A percentile compares a stretch with the other conserved stretches of the same genome.
These are phyloP conservation scores for Alternaria triticimaculans DNA, from an alignment of 2,329 filamentous ascomycete species.

Conservation along the genomic window DNA sequence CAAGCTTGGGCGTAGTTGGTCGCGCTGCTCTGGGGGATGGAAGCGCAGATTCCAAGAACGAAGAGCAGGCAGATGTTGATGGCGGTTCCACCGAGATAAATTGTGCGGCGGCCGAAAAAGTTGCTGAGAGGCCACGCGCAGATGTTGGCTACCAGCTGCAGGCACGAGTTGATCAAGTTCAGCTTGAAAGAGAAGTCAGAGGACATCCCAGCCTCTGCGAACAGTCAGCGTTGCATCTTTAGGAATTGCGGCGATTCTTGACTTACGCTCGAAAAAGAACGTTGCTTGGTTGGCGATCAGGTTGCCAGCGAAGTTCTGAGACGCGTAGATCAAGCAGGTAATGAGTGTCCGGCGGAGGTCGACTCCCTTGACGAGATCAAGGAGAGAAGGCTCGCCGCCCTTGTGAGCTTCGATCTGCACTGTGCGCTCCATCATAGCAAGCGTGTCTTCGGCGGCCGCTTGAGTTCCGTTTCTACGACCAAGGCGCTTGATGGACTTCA, in stretches of 20 bases:
- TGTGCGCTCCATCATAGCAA: slow-evolving; percentile 65
- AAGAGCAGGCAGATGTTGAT: slow-evolving; percentile 62
- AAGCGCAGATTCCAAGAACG: slow-evolving; percentile 65
- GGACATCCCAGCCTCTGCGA: slow-evolving; percentile 64
- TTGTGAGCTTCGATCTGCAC: slow-evolving; percentile 59
- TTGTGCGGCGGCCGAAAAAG: slow-evolving; percentile 66
- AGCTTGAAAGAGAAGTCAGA: slow-evolving; percentile 65
- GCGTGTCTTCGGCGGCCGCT: slow-evolving; percentile 51
- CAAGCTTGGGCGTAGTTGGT: slow-evolving; percentile 64
- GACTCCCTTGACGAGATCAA: slow-evolving; percentile 62
- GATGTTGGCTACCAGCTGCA: slow-evolving; percentile 67
- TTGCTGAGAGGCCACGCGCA: slow-evolving; percentile 70
- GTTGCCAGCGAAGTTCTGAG: slow-evolving; percentile 67
- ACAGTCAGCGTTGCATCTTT: slow-evolving; percentile 23
- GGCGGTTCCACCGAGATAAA: slow-evolving; percentile 66
- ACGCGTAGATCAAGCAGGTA: slow-evolving; percentile 63
- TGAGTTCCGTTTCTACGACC: slow-evolving; percentile 51
- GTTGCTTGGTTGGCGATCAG: slow-evolving; percentile 68
- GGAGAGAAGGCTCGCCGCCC: slow-evolving; percentile 54
- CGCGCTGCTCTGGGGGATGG: slow-evolving; percentile 50
- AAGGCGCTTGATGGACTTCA: slow-evolving; percentile 58
- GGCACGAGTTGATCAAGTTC: slow-evolving; percentile 68
- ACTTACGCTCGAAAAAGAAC: slow-evolving; percentile 64
- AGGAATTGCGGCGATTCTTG: slow-evolving; percentile 10
- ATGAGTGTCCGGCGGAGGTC: slow-evolving; percentile 62